phyloP scores from a whole-genome alignment of 2,329 filamentous ascomycete genomes.

The Fusarium nygamai region DNA sequence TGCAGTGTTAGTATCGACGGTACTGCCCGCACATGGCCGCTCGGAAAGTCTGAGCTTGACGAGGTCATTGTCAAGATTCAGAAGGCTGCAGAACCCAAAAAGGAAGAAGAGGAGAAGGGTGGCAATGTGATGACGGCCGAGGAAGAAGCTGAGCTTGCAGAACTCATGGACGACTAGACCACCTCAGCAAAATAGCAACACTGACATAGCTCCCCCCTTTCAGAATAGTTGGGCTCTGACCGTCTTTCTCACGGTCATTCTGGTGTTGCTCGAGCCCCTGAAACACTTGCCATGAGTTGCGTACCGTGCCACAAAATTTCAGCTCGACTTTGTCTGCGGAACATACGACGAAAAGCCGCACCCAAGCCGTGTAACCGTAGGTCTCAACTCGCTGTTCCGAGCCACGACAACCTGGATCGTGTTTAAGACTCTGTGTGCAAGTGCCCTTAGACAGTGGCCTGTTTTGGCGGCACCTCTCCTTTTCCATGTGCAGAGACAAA shows the following conservation, averaged over 20 bases:
- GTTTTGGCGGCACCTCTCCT: neutral
- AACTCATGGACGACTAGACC: conserved; percentile 79
- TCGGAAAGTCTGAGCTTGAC: conserved; percentile 69
- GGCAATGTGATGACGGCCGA: conserved; percentile 78
- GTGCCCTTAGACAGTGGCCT: neutral
- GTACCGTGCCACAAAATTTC: conserved; percentile 21
- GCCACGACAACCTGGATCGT: conserved; percentile 18
- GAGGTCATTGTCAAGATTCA: conserved; percentile 56
- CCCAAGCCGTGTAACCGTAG: neutral
- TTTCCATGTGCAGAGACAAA: neutral
- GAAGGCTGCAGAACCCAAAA: conserved; percentile 62
- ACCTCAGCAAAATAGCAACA: neutral
- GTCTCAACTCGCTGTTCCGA: neutral
- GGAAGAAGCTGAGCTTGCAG: conserved; percentile 92
- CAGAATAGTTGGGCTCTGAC: neutral
- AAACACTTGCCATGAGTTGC: conserved; percentile 2
- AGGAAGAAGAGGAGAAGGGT: conserved; percentile 56
- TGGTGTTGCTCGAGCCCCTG: neutral
- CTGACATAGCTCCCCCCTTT: neutral
- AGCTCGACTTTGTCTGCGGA: conserved; percentile 21
- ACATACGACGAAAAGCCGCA: neutral
- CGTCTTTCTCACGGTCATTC: neutral
- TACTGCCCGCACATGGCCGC: conserved; percentile 85
- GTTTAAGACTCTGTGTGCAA: conserved; percentile 12
- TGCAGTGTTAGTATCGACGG: conserved; percentile 91